Percentiles rank a stretch among this genome's conserved stretches.
These are phyloP conservation scores for Sphaerulina populicola DNA, from an alignment of 2,329 filamentous ascomycete genomes.

Conservation along the genomic window DNA sequence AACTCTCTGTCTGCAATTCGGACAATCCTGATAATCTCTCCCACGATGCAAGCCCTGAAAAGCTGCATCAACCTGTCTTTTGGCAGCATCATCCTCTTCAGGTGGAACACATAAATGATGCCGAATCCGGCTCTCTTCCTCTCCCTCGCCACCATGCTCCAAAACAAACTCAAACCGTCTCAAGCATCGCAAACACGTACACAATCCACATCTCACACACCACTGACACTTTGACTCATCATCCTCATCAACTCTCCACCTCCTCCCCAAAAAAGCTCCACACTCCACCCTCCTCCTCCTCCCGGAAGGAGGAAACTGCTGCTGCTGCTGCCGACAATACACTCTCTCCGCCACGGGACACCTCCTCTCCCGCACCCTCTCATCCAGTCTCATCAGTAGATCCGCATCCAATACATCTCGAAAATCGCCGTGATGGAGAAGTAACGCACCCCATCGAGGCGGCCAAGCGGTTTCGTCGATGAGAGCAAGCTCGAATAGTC, in stretches of 20 bases:
- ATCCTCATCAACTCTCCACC: background rate
- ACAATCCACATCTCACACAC: conserved; percentile 1
- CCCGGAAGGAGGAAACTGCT: background rate
- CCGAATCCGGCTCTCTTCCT: background rate
- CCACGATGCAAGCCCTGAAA: conserved; percentile 15
- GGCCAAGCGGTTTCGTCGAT: conserved; percentile 13
- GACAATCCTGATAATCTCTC: conserved; percentile 19
- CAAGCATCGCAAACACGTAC: conserved; percentile 6
- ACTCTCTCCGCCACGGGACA: conserved; percentile 12
- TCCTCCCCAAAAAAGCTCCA: conserved; percentile 1
- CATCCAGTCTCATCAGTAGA: conserved; percentile 11
- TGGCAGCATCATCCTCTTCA: background rate
- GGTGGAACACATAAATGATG: conserved; percentile 8
- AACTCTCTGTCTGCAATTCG: conserved; percentile 8
- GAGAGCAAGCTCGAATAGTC: conserved; percentile 17
- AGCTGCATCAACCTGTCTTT: conserved; percentile 5
- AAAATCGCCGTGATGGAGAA: conserved; percentile 14
- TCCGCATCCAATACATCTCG: conserved; percentile 8
- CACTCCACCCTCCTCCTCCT: background rate
- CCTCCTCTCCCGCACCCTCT: conserved; percentile 9
- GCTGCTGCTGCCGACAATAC: conserved; percentile 12
- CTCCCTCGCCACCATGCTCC: background rate
- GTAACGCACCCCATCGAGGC: conserved; percentile 12
- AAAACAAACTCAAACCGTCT: background rate
- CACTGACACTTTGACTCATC: background rate